Percentiles rank a stretch among this genome's conserved stretches.
These are phyloP conservation scores for Malus hybrid DNA, from an alignment of 331 rosid genomes.

Conservation along the genomic window DNA sequence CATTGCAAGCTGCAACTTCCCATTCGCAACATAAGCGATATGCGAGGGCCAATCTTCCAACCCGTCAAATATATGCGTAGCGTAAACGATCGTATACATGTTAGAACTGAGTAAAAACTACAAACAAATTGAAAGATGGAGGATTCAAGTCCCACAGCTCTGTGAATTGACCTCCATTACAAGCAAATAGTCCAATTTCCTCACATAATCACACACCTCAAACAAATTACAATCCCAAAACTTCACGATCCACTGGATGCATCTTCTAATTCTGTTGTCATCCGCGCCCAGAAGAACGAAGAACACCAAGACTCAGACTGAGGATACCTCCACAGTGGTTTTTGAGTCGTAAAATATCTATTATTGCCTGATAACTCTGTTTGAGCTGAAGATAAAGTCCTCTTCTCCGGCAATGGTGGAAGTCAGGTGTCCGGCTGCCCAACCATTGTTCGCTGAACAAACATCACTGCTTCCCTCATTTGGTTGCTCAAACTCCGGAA, in stretches of 20 bases:
- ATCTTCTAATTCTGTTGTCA: too few relatives aligned
- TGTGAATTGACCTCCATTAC: neutral
- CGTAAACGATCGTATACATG: neutral
- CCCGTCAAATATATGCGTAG: slow-evolving; percentile 91
- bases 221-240: neutral
- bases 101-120: neutral
- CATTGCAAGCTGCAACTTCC: slow-evolving; percentile 66
- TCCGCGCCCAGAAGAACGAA: too few relatives aligned
- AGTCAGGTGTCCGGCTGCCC: slow-evolving; percentile 81
- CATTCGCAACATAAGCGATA: slow-evolving; percentile 76
- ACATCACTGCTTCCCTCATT: slow-evolving; percentile 47
- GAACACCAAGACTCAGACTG: too few relatives aligned
- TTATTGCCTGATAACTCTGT: slow-evolving; percentile 66
- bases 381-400: slow-evolving; percentile 69
- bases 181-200: neutral
- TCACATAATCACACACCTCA: neutral
- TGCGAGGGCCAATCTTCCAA: slow-evolving; percentile 88
- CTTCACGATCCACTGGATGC: neutral
- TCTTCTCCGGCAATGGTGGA: slow-evolving; percentile 92
- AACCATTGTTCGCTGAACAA: slow-evolving; percentile 61
- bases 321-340: too few relatives aligned
- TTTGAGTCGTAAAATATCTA: neutral
- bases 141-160: neutral
- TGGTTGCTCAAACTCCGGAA: slow-evolving; percentile 53
- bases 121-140: neutral